Percentiles rank a stretch among this genome's conserved stretches.
Conservation (phyloP, 2,329 filamentous ascomycete species). For the Fusarium sp. region DNA sequence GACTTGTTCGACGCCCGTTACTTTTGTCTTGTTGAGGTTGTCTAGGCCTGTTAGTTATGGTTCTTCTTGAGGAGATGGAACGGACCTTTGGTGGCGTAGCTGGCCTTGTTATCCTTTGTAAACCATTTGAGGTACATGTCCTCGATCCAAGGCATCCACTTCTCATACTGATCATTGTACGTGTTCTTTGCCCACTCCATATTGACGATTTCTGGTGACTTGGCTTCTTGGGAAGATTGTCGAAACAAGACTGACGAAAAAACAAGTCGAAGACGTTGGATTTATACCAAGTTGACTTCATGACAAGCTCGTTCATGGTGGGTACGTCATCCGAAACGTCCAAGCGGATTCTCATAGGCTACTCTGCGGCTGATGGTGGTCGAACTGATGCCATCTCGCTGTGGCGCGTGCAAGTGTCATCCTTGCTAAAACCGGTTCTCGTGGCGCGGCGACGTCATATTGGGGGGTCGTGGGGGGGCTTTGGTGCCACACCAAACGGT, state of each 20-base stretch:
- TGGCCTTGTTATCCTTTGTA: constrained; percentile 81
- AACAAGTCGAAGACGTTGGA: not conserved
- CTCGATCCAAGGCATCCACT: constrained; percentile 82
- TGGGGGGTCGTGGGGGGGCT: constrained; percentile 1
- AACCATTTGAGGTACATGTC: constrained; percentile 79
- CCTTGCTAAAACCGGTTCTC: constrained; percentile 41
- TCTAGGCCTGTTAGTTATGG: constrained; percentile 56
- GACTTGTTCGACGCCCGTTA: constrained; percentile 75
- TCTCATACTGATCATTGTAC: constrained; percentile 80
- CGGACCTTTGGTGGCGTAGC: constrained; percentile 76
- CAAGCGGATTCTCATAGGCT: constrained; percentile 28
- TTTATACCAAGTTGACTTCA: constrained; percentile 27
- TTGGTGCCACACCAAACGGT: constrained; percentile 17
- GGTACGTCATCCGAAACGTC: constrained; percentile 43
- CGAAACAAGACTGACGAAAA: not conserved
- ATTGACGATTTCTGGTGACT: not conserved
- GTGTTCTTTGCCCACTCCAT: constrained; percentile 71
- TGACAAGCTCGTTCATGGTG: constrained; percentile 1
- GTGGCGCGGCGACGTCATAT: constrained; percentile 40
- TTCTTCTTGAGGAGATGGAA: not conserved
- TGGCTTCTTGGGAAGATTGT: not conserved
- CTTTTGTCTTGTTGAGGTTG: constrained; percentile 75
- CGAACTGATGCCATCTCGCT: constrained; percentile 39
- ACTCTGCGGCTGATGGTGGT: constrained; percentile 26
- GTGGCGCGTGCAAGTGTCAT: constrained; percentile 37